Percentiles rank a stretch among this genome's conserved stretches.
These are phyloP conservation scores for Coemansia sp. DNA, from an alignment of 192 early-diverging fungal genomes.

Conservation along the genomic window DNA sequence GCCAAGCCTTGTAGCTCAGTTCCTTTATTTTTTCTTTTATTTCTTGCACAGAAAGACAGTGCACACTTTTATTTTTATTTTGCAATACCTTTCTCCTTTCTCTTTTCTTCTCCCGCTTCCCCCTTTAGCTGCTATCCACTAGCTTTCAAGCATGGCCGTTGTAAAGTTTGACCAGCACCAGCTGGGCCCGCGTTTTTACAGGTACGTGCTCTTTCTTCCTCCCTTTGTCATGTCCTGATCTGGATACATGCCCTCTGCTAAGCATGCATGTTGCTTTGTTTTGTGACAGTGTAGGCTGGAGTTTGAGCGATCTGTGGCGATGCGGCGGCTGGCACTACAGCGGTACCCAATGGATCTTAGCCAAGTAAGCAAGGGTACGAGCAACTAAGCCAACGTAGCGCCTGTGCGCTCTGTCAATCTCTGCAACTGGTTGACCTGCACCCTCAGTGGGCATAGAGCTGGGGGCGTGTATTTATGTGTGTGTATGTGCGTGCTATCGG, in stretches of 20 bases:
- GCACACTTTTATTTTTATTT: too few species aligned
- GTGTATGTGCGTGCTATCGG: background rate
- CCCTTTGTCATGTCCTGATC: background rate
- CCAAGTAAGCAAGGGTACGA: slow-evolving; percentile 46
- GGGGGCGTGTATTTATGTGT: background rate
- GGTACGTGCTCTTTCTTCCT: slow-evolving; percentile 21
- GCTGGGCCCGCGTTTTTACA: slow-evolving; percentile 49
- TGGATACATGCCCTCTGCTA: background rate
- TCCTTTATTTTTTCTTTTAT: background rate
- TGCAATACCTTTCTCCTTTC: background rate
- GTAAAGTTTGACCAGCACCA: slow-evolving; percentile 38
- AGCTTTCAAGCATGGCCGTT: slow-evolving; percentile 13
- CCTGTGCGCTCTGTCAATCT: background rate
- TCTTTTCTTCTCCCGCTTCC: background rate
- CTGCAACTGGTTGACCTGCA: background rate
- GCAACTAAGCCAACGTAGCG: background rate
- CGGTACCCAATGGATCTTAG: slow-evolving; percentile 34
- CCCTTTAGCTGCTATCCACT: background rate
- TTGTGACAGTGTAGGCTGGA: slow-evolving; percentile 32
- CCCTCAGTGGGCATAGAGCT: background rate
- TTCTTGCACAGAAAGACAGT: background rate
- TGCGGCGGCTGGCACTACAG: slow-evolving; percentile 50
- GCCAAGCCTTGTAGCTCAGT: background rate
- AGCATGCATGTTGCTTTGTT: background rate
- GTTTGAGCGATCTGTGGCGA: slow-evolving; percentile 47